Evolutionary conservation across 257 asterid genomes (phyloP).

Genomic region (Leonotis leonurus): DNA sequence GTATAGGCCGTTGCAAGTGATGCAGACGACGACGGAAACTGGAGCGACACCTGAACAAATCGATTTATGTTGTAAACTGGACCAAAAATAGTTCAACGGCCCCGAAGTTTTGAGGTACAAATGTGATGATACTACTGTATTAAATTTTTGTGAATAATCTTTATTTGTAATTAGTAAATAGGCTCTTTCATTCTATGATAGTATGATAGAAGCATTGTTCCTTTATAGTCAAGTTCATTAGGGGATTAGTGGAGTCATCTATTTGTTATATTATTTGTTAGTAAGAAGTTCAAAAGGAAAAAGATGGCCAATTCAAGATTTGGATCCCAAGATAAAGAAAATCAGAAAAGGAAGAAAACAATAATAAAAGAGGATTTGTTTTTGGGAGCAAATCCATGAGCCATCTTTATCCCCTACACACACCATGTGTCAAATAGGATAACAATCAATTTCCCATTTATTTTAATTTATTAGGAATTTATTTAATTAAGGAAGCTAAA

Average conservation of each 20-base stretch:
- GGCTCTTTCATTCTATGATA: conserved; percentile 12
- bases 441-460: background rate
- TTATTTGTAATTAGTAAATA: conserved; percentile 11
- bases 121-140: conserved; percentile 1
- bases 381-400: background rate
- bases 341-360: background rate
- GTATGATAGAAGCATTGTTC: conserved; percentile 5
- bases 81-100: background rate
- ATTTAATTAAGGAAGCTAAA: background rate
- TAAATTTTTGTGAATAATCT: conserved; percentile 29
- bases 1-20: conserved; percentile 92
- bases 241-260: conserved; percentile 2
- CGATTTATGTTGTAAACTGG: background rate
- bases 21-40: conserved; percentile 43
- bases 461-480: background rate
- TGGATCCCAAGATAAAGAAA: background rate
- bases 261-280: background rate
- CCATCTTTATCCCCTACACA: background rate
- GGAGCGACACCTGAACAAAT: conserved; percentile 41
- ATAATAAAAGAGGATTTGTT: background rate
- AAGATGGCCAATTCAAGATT: background rate
- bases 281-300: too few species aligned
- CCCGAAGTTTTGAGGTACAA: conserved; percentile 11
- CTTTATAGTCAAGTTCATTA: background rate
- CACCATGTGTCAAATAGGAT: background rate